Base-by-base conservation (phyloP, 2,329 filamentous ascomycete species). In the Bipolaris sorokiniana region DNA sequence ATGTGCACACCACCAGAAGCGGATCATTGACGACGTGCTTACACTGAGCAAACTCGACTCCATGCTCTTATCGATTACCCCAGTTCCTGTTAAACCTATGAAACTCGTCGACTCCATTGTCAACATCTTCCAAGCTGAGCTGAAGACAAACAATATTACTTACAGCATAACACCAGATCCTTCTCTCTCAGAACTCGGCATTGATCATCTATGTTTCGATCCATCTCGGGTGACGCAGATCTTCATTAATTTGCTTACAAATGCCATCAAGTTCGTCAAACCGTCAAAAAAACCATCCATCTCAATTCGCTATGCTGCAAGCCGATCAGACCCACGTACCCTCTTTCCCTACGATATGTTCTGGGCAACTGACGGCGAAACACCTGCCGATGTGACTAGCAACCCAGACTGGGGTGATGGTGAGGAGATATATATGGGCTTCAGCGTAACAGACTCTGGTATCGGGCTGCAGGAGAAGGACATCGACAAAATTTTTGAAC, bases 191-290 rank as follows among this genome's bases (percentile, higher is more conserved):
- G 58, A 72, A 5, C 61, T 80, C 6, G 62, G 62, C 3, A 68
- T 80, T 10, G 74, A 78, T 18, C 72, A 76, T 56, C 67, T 81
- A 3, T 69, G 77, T 18, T 62, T 81, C 0, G 80, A 81, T 55
- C 76, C 78, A 0, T 78, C 73, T 33, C 71, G 79, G 20, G 65
- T 81, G 9, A 74, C 79, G 0, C 92, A 96, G 69, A 92, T 96
- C 56, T 86, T 94, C 44, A 91, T 89, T 9, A 94, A 93, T 67
- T 79, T 94, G 3, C 78, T 94, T 16, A 92, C 89, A 1, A 78
- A 79, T 36, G 73, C 72, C 1, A 75, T 78, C 62, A 78, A 78
- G 26, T 78, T 78, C 48, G 80, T 79, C 0, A 76, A 78, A 37
- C 65, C 73, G 20, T 70, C 72, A 1, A 48, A 68, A 2, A 59